These are phyloP conservation scores for Oleoguttula mirabilis DNA, from an alignment of 495 filamentous ascomycete genomes.

Conservation along the genomic window DNA sequence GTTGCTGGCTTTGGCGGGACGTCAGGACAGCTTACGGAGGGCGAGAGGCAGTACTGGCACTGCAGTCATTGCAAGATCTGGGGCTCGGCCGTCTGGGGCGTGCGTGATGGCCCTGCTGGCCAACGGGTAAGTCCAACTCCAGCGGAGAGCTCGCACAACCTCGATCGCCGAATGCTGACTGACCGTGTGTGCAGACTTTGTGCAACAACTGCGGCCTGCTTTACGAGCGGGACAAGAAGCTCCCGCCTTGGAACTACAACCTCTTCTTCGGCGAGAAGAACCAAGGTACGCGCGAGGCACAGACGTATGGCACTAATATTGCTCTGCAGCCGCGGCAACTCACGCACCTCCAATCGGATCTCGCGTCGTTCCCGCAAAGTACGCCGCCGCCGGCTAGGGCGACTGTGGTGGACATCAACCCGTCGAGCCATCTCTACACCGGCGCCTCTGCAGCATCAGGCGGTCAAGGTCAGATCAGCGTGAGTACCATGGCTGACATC, in stretches of 20 bases:
- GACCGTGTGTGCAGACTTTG: constrained; percentile 65
- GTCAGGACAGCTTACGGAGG: constrained; percentile 18
- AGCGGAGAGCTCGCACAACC: too few species aligned
- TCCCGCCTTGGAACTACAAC: constrained; percentile 73
- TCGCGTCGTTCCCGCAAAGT: constrained; percentile 9
- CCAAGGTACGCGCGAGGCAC: constrained; percentile 7
- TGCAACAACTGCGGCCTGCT: constrained; percentile 89
- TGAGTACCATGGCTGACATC: constrained; percentile 18
- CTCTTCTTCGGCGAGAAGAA: constrained; percentile 33
- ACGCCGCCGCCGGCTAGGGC: constrained; percentile 11
- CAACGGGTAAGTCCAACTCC: constrained; percentile 66
- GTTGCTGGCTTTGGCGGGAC: constrained; percentile 37
- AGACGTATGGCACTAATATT: neutral
- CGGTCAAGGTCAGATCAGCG: constrained; percentile 19
- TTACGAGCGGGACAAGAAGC: constrained; percentile 72
- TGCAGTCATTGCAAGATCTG: constrained; percentile 83
- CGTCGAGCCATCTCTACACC: constrained; percentile 19
- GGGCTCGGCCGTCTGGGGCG: constrained; percentile 86
- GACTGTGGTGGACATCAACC: constrained; percentile 3
- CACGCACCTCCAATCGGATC: constrained; percentile 16
- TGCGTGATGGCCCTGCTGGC: constrained; percentile 79
- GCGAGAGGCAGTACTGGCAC: constrained; percentile 75
- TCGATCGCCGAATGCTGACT: too few species aligned
- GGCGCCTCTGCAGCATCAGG: constrained; percentile 14
- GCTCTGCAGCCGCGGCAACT: constrained; percentile 3